Evolutionary conservation across 2,329 filamentous ascomycete genomes (phyloP).

Genomic region (Amauroascus verrucosus): DNA sequence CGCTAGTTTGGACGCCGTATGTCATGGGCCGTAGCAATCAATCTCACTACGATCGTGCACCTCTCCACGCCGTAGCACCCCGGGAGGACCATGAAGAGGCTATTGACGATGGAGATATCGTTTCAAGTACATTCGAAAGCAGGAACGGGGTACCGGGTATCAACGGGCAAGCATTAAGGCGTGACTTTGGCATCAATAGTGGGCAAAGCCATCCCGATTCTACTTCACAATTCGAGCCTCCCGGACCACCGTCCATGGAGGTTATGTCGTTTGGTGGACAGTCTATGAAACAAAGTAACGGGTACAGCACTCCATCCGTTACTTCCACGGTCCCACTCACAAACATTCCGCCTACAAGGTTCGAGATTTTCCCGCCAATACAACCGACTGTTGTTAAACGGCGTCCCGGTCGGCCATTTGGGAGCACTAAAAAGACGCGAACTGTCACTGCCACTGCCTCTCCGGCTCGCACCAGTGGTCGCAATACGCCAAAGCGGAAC

Average conservation of each 20-base stretch:
- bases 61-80: conserved; percentile 76
- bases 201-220: not conserved
- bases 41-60: conserved; percentile 72
- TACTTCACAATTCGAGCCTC: conserved; percentile 13
- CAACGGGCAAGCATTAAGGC: not conserved
- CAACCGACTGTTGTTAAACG: conserved; percentile 29
- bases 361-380: conserved; percentile 36
- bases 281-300: conserved; percentile 20
- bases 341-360: conserved; percentile 34
- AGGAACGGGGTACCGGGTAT: not conserved
- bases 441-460: conserved; percentile 25
- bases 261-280: conserved; percentile 18
- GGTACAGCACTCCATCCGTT: conserved; percentile 19
- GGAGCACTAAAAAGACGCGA: conserved; percentile 19
- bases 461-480: conserved; percentile 27
- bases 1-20: conserved; percentile 89
- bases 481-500: conserved; percentile 29
- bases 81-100: conserved; percentile 59
- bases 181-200: conserved; percentile 8
- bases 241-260: conserved; percentile 25
- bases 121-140: conserved; percentile 14
- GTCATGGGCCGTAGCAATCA: conserved; percentile 83
- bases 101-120: conserved; percentile 14
- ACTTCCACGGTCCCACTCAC: conserved; percentile 21
- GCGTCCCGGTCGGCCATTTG: conserved; percentile 32